Evolutionary conservation across 2,329 filamentous ascomycete species (phyloP), one percentile per base, ranked within the genome.

Genomic region (Ceratocystis colombiana): DNA sequence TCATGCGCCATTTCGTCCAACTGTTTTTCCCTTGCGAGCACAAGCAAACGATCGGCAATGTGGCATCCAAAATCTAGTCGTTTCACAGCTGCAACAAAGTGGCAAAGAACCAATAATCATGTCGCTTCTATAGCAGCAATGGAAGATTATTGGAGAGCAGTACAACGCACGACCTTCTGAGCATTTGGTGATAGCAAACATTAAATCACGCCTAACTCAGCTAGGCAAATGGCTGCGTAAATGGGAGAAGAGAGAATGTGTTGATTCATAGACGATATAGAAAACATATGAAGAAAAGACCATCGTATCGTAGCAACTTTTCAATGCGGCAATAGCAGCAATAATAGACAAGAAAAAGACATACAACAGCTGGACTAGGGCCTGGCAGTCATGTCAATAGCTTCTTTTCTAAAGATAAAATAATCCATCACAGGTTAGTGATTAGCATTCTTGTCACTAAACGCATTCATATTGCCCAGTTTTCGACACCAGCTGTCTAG

Each of bases 261-360:
- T 59, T 59, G 25, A 59, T 59, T 59, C 55, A 59, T 30, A 33
- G 8, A 22, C 17, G 3, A n/a, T 59, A 59, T 33, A 59, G 22
- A 33, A 33, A 59, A n/a, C 30, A 59, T 41, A 5, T 41, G 37
- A 41, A 15, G 17, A 37, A 12, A 59, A 17, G 17, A n/a, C 55
- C 28, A 37, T 53, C 20, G 55, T 59, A n/a, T 37, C 22, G 50
- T 28, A 25, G 25, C 8, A 53, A 59, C 55, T 59, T 59, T 59
- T 59, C 17, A 33, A 59, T 17, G 55, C 55, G 33, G 30, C 20
- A 20, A 59, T 33, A 37, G 22, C 55, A 37, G 25, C 55, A 59
- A 37, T 41, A 41, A 41, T 41, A 12, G 37, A 41, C 37, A 41
- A 41, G 37, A 41, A 25, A n/a, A 59, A n/a, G 17, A 57, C 17